Percentiles rank a stretch among this genome's conserved stretches.
Conservation (phyloP, 202 grass and related monocot genomes). For the Zizania palustris region DNA sequence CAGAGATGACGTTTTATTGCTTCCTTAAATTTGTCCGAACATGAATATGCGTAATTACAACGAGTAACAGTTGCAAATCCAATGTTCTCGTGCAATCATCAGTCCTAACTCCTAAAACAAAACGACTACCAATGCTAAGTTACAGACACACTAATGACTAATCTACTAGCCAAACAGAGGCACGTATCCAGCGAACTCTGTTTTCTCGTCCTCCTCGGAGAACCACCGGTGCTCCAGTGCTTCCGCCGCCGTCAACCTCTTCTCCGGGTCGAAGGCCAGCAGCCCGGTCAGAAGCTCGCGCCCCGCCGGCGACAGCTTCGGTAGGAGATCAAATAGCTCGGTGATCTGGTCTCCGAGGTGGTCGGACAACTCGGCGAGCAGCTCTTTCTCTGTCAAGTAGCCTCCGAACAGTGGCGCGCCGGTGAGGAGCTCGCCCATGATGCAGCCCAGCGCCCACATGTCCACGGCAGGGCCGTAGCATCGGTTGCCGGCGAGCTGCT, state of each 20-base stretch:
- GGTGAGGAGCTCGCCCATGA: conserved; percentile 47
- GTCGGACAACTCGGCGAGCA: conserved; percentile 16
- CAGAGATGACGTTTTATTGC: too few relatives aligned
- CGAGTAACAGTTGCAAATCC: too few relatives aligned
- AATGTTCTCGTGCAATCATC: too few relatives aligned
- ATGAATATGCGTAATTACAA: too few relatives aligned
- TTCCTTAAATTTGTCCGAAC: too few relatives aligned
- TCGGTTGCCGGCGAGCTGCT: conserved; percentile 16
- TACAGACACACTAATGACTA: too few relatives aligned
- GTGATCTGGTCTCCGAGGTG: not conserved
- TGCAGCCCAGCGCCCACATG: conserved; percentile 51
- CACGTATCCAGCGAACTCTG: too few relatives aligned
- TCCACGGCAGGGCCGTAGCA: conserved; percentile 31
- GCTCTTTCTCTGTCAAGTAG: not conserved
- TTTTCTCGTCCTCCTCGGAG: too few relatives aligned
- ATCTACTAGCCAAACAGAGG: too few relatives aligned
- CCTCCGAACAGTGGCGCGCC: conserved; percentile 32
- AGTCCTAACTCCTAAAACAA: too few relatives aligned
- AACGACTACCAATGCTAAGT: too few relatives aligned
- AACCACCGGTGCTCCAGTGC: too few relatives aligned
- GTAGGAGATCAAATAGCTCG: not conserved
- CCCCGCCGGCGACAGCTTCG: conserved; percentile 4
- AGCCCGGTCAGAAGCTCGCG: conserved; percentile 28
- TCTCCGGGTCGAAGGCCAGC: conserved; percentile 2
- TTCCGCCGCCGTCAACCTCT: not conserved